These are phyloP conservation scores for Pseudogymnoascus sp. DNA, from an alignment of 2,329 filamentous ascomycete species.

Conservation along the genomic window DNA sequence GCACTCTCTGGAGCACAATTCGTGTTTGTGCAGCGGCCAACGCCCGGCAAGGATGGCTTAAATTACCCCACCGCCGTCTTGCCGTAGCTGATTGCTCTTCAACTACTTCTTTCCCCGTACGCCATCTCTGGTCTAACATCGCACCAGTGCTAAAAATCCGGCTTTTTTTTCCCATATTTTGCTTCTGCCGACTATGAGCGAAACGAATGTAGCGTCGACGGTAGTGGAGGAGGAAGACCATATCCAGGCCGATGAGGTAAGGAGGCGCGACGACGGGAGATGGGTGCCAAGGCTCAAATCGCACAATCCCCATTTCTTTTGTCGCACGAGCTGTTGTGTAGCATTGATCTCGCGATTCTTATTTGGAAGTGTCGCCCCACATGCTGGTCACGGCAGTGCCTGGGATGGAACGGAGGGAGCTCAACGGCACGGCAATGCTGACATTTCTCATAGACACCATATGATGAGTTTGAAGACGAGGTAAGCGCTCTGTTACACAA, in stretches of 20 bases:
- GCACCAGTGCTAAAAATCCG: neutral
- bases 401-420: neutral
- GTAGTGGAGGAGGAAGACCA: neutral
- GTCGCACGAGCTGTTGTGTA: neutral
- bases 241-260: conserved; percentile 4
- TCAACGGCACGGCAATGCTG: neutral
- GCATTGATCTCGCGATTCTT: neutral
- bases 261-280: neutral
- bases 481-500: neutral
- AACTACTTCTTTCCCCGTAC: neutral
- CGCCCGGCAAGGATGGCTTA: neutral
- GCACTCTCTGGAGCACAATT: neutral
- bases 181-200: neutral
- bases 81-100: neutral
- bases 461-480: neutral
- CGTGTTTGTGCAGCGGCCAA: neutral
- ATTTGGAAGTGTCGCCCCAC: neutral
- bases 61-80: neutral
- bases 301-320: neutral
- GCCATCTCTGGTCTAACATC: neutral
- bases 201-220: neutral
- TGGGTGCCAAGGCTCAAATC: neutral
- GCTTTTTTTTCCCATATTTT: neutral
- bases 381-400: neutral
- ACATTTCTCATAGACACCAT: neutral